These are phyloP conservation scores for Apiotrichum gamsii DNA, from an alignment of 1,284 basidiomycete genomes.

Conservation along the genomic window DNA sequence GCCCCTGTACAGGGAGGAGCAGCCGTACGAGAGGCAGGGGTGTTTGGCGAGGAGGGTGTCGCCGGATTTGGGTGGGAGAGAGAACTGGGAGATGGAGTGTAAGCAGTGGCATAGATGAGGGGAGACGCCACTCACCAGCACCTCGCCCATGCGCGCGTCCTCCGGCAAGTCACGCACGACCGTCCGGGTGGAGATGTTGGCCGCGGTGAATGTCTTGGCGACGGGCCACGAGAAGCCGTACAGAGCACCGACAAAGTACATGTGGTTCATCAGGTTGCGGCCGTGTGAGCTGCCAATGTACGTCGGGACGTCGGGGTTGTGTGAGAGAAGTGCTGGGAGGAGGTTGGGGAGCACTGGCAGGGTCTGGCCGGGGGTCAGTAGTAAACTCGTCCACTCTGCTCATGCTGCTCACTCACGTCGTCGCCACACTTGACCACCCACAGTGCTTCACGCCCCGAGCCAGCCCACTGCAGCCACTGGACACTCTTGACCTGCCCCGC, in stretches of 20 bases:
- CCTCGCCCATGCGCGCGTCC: slow-evolving; percentile 25
- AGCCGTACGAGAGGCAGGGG: slow-evolving; percentile 14
- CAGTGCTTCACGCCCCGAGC: slow-evolving; percentile 4
- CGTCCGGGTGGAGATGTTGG: slow-evolving; percentile 14
- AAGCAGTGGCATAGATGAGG: background rate
- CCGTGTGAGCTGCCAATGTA: slow-evolving; percentile 25
- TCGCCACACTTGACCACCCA: slow-evolving; percentile 10
- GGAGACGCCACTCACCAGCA: slow-evolving; percentile 25
- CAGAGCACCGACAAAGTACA: slow-evolving; percentile 25
- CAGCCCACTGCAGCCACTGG: slow-evolving; percentile 31
- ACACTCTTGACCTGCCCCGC: slow-evolving; percentile 14
- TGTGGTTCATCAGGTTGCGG: slow-evolving; percentile 14
- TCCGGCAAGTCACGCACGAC: slow-evolving; percentile 19
- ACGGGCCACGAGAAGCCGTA: slow-evolving; percentile 23
- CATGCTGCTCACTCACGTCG: slow-evolving; percentile 8
- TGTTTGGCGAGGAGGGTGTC: slow-evolving; percentile 7
- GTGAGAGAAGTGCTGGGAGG: slow-evolving; percentile 14
- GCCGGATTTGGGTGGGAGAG: background rate
- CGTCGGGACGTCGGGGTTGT: slow-evolving; percentile 13
- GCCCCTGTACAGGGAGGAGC: background rate
- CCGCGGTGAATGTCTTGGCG: slow-evolving; percentile 18
- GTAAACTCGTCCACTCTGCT: too few relatives aligned
- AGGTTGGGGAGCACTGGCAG: slow-evolving; percentile 23
- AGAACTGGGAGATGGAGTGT: slow-evolving; percentile 1
- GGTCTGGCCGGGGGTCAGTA: too few relatives aligned